Percentiles rank a stretch among this genome's conserved stretches.
These are phyloP conservation scores for Fusarium poae DNA, from an alignment of 2,329 filamentous ascomycete species.

Conservation along the genomic window DNA sequence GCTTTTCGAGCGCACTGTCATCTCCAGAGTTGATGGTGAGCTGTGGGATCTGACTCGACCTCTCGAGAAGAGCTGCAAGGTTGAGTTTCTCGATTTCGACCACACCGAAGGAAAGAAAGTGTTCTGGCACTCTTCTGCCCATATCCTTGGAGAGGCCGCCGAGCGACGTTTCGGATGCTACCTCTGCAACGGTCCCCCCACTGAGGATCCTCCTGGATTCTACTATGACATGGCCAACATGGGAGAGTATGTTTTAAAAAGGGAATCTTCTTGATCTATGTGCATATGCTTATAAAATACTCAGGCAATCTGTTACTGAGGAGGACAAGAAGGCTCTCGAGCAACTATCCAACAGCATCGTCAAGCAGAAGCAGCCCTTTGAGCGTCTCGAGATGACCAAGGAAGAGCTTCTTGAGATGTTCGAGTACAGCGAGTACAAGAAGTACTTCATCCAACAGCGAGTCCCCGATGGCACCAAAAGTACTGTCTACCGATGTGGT, in stretches of 20 bases:
- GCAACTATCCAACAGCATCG: constrained; percentile 81
- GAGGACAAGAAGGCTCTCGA: constrained; percentile 90
- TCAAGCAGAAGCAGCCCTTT: constrained; percentile 97
- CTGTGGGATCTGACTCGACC: constrained; percentile 95
- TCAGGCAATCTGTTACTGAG: constrained; percentile 76
- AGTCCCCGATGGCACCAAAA: constrained; percentile 85
- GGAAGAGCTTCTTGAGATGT: constrained; percentile 92
- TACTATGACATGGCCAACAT: constrained; percentile 93
- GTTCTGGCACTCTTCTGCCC: constrained; percentile 97
- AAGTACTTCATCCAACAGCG: constrained; percentile 86
- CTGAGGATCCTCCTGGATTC: constrained; percentile 81
- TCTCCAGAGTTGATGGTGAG: constrained; percentile 84
- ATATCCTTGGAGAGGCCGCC: constrained; percentile 94
- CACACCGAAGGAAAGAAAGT: constrained; percentile 78
- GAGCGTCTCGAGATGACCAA: constrained; percentile 91
- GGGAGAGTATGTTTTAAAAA: constrained; percentile 51
- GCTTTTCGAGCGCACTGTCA: constrained; percentile 85
- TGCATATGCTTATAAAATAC: constrained; percentile 55
- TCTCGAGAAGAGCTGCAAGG: constrained; percentile 85
- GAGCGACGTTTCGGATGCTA: constrained; percentile 92
- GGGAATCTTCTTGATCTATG: neutral
- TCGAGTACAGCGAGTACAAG: constrained; percentile 98
- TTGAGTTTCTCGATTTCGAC: constrained; percentile 88
- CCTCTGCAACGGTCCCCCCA: constrained; percentile 93
- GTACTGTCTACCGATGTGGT: constrained; percentile 94